Conservation (phyloP, 306 rosid genomes). For the Coriaria nepalensis region DNA sequence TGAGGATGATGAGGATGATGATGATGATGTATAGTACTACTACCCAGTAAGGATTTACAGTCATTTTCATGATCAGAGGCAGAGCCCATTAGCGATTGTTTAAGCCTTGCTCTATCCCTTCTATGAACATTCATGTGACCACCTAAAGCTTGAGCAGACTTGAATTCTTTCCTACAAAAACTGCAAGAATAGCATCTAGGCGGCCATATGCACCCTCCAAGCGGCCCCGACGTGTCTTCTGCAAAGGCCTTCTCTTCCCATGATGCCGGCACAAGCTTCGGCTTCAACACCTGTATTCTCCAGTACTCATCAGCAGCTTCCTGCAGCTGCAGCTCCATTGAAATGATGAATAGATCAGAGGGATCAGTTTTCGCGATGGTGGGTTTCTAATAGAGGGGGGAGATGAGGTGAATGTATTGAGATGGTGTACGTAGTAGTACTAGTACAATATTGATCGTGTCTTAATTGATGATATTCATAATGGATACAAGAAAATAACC, state of each 20-base stretch:
- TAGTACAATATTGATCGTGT: no score
- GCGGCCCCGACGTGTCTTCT: constrained; percentile 43
- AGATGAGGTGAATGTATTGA: no score
- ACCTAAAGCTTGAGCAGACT: constrained; percentile 95
- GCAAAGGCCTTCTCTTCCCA: constrained; percentile 94
- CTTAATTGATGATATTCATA: no score
- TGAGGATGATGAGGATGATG: background rate
- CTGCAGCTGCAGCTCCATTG: no score
- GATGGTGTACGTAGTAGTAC: no score
- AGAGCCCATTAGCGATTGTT: constrained; percentile 27
- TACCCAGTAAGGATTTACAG: no score
- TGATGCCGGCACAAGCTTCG: constrained; percentile 17
- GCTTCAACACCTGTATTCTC: constrained; percentile 16
- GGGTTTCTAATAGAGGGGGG: no score
- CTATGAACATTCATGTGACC: constrained; percentile 98
- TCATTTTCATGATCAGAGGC: background rate
- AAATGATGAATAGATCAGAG: no score
- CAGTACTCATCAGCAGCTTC: background rate
- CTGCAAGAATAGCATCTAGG: constrained; percentile 72
- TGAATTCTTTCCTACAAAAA: constrained; percentile 71
- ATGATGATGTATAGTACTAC: background rate
- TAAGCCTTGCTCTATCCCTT: constrained; percentile 75
- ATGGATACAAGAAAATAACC: background rate
- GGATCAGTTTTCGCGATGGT: no score
- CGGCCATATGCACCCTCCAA: constrained; percentile 72